Conservation (phyloP, 148 eudicot species). For the Dianthus caryophyllus region DNA sequence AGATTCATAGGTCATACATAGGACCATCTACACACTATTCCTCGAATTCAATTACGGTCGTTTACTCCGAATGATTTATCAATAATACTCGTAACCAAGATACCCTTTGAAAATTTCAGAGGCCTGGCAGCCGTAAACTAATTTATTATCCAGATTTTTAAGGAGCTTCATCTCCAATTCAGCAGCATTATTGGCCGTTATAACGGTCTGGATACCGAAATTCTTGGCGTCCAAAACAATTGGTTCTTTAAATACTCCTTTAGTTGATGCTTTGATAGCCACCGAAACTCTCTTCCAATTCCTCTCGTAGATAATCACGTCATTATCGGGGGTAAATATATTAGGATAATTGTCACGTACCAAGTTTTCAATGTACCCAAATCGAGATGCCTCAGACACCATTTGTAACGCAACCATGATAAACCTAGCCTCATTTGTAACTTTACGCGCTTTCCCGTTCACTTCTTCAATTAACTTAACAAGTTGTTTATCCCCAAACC, state of each 20-base stretch:
- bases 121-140: too few species aligned
- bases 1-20: too few species aligned
- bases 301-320: not conserved
- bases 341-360: not conserved
- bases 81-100: too few species aligned
- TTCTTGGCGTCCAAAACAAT: not conserved
- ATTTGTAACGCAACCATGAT: slow-evolving; percentile 10
- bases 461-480: not conserved
- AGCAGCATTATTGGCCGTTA: too few species aligned
- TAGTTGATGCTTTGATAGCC: not conserved
- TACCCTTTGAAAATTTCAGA: too few species aligned
- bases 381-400: slow-evolving; percentile 9
- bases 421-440: not conserved
- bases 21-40: too few species aligned
- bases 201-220: too few species aligned
- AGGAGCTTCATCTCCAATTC: too few species aligned
- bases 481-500: not conserved
- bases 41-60: too few species aligned
- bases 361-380: not conserved
- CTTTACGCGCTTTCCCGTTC: not conserved
- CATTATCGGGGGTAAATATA: not conserved
- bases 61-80: too few species aligned
- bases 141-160: too few species aligned
- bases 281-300: not conserved
- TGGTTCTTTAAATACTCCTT: not conserved